Conservation (phyloP, 2,329 filamentous ascomycete genomes). For the Epichloe typhina region DNA sequence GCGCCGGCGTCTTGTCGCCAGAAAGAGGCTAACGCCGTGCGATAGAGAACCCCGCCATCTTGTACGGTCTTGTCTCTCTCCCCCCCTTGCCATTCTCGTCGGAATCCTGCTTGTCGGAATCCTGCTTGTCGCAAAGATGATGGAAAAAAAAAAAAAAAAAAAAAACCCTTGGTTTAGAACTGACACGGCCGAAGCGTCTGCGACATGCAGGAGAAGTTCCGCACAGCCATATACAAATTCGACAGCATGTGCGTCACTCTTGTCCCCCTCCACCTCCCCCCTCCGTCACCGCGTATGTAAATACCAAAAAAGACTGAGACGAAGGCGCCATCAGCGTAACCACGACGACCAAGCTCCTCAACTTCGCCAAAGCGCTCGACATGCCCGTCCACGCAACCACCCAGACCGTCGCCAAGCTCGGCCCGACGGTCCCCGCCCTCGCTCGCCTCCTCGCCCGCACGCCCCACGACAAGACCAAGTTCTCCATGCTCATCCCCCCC, state of each 20-base stretch:
- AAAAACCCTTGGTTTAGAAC: background rate
- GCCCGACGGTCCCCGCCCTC: constrained; percentile 66
- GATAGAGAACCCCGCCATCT: constrained; percentile 34
- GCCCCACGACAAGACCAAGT: constrained; percentile 73
- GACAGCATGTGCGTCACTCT: constrained; percentile 51
- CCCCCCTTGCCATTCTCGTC: background rate
- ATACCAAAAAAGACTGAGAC: background rate
- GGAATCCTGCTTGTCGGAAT: background rate
- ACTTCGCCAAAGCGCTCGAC: constrained; percentile 47
- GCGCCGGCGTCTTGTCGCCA: no score
- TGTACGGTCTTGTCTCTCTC: constrained; percentile 27
- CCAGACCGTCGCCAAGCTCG: constrained; percentile 66
- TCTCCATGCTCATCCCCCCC: constrained; percentile 73
- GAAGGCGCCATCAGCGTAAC: constrained; percentile 36
- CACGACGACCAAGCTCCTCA: constrained; percentile 56
- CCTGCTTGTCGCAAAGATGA: background rate
- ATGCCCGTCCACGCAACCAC: constrained; percentile 81
- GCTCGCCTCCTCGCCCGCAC: constrained; percentile 37
- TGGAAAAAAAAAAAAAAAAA: no score
- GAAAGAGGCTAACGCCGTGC: background rate
- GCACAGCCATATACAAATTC: constrained; percentile 70
- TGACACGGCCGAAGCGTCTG: constrained; percentile 52
- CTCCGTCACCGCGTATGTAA: background rate
- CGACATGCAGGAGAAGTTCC: constrained; percentile 91
- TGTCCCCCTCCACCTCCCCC: no score